Conservation (phyloP, 2,329 filamentous ascomycete genomes). For the Cytospora leucostoma region DNA sequence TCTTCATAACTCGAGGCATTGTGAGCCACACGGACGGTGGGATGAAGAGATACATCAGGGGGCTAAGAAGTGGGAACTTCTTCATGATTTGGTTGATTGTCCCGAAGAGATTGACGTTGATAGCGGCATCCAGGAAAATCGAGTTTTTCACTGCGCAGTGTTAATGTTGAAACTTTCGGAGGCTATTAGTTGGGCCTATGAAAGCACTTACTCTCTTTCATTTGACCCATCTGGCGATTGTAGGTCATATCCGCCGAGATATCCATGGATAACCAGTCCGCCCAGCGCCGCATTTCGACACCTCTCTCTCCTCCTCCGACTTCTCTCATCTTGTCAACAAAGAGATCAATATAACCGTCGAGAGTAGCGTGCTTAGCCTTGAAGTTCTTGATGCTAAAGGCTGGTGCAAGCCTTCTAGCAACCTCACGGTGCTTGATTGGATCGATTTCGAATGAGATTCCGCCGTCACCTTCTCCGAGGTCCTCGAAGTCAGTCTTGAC, state of each 20-base stretch:
- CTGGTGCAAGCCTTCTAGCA: conserved; percentile 21
- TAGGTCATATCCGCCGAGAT: conserved; percentile 26
- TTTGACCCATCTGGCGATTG: conserved; percentile 15
- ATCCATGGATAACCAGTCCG: conserved; percentile 28
- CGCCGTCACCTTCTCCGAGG: conserved; percentile 7
- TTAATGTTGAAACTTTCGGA: not conserved
- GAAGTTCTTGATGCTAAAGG: conserved; percentile 25
- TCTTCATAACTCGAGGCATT: conserved; percentile 12
- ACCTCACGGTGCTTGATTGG: conserved; percentile 19
- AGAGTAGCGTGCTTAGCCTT: conserved; percentile 21
- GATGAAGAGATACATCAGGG: conserved; percentile 18
- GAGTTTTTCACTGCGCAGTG: conserved; percentile 7
- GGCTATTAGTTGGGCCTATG: too few relatives aligned
- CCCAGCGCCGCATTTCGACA: conserved; percentile 22
- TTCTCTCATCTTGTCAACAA: conserved; percentile 23
- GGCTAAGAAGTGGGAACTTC: conserved; percentile 21
- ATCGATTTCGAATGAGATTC: conserved; percentile 20
- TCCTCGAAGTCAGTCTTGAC: conserved; percentile 16
- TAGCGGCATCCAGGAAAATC: conserved; percentile 6
- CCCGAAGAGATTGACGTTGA: conserved; percentile 18
- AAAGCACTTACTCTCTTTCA: conserved; percentile 24
- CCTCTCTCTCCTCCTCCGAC: not conserved
- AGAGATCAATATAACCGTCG: conserved; percentile 21
- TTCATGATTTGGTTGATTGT: conserved; percentile 20
- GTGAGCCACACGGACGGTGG: conserved; percentile 15